Evolutionary conservation across 2,329 filamentous ascomycete species (phyloP).

Genomic region (Fusarium coicis): DNA sequence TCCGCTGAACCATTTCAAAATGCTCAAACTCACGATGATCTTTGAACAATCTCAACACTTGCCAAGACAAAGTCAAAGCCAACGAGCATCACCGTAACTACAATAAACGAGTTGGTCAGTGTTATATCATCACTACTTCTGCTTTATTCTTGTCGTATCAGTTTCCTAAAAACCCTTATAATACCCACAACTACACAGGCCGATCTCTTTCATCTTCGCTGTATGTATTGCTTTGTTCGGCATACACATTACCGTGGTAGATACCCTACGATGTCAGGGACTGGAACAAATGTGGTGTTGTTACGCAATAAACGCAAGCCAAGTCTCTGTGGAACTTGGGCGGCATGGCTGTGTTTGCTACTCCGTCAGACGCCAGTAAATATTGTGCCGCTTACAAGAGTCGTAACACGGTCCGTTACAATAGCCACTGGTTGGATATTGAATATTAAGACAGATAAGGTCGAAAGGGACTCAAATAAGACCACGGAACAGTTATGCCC

Average conservation of each 20-base stretch:
- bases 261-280: slow-evolving; percentile 23
- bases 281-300: slow-evolving; percentile 37
- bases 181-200: slow-evolving; percentile 1
- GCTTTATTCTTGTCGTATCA: slow-evolving; percentile 14
- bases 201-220: slow-evolving; percentile 7
- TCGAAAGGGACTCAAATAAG: not conserved
- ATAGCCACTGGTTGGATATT: not conserved
- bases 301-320: slow-evolving; percentile 22
- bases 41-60: slow-evolving; percentile 31
- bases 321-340: slow-evolving; percentile 29
- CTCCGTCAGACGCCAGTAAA: slow-evolving; percentile 19
- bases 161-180: slow-evolving; percentile 11
- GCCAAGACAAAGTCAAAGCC: slow-evolving; percentile 34
- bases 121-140: slow-evolving; percentile 3
- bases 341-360: slow-evolving; percentile 32
- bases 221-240: not conserved
- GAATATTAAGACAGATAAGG: not conserved
- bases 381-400: slow-evolving; percentile 15
- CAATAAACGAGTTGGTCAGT: slow-evolving; percentile 4
- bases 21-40: slow-evolving; percentile 41
- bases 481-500: not conserved
- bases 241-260: not conserved
- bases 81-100: slow-evolving; percentile 15
- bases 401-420: not conserved
- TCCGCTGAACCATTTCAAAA: slow-evolving; percentile 38